Percentiles rank a stretch among this genome's conserved stretches.
Evolutionary conservation across 148 eudicot genomes (phyloP).

Genomic region (Arctostaphylos glauca): DNA sequence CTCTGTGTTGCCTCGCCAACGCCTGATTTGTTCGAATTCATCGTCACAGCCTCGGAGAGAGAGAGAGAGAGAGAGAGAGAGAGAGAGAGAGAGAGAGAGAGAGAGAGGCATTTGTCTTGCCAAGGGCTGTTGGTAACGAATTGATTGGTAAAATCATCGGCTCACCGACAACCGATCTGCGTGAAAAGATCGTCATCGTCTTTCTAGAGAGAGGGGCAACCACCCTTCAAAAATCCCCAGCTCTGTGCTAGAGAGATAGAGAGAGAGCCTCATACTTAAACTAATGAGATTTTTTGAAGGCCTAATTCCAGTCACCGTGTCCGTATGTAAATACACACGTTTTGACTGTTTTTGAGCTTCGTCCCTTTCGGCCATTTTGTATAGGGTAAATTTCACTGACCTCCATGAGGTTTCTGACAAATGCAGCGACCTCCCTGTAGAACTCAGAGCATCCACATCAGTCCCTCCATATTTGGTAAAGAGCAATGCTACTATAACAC

Average conservation of each 20-base stretch:
- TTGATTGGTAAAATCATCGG: slow-evolving; percentile 13
- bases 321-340: too few relatives aligned
- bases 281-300: slow-evolving; percentile 17
- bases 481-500: too few relatives aligned
- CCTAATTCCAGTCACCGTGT: background rate
- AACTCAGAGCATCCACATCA: too few relatives aligned
- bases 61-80: too few relatives aligned
- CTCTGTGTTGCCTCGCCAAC: slow-evolving; percentile 24
- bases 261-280: slow-evolving; percentile 20
- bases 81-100: too few relatives aligned
- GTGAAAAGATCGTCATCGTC: background rate
- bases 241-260: background rate
- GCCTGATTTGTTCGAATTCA: slow-evolving; percentile 4
- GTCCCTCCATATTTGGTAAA: too few relatives aligned
- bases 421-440: too few relatives aligned
- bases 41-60: slow-evolving; percentile 18
- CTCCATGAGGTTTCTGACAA: background rate
- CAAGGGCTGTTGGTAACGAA: slow-evolving; percentile 12
- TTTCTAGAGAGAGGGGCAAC: slow-evolving; percentile 16
- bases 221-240: slow-evolving; percentile 18
- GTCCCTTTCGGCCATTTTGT: too few relatives aligned
- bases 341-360: background rate
- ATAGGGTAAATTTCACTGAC: too few relatives aligned
- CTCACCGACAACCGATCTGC: background rate
- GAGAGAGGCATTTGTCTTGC: background rate